Percentiles rank a stretch among this genome's conserved stretches.
Conservation (phyloP, 2,329 filamentous ascomycete genomes). For the Scytalidium lignicola region DNA sequence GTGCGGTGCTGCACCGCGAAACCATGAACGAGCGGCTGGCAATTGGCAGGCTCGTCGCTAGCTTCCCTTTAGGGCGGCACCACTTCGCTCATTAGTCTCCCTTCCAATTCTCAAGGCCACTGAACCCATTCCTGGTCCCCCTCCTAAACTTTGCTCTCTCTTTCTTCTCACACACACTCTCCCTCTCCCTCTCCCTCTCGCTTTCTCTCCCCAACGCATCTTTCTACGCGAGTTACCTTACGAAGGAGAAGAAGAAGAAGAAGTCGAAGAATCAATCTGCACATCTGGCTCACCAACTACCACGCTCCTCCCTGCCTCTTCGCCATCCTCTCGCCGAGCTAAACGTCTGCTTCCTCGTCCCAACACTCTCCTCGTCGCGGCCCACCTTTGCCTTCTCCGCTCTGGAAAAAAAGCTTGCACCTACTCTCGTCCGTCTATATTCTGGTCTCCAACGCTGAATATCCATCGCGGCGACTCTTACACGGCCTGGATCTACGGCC, state of each 20-base stretch:
- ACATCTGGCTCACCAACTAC: not conserved
- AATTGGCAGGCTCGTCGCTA: no score
- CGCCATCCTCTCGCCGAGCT: no score
- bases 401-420: not conserved
- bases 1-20: no score
- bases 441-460: not conserved
- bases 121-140: not conserved
- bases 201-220: not conserved
- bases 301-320: no score
- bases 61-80: no score
- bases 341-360: not conserved
- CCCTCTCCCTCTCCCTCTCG: slow-evolving; percentile 1
- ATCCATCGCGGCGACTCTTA: not conserved
- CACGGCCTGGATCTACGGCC: no score
- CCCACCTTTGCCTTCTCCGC: not conserved
- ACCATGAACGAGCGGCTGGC: no score
- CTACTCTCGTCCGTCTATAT: not conserved
- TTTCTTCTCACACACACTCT: slow-evolving; percentile 1
- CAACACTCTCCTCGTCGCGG: not conserved
- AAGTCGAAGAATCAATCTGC: not conserved
- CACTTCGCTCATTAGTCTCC: no score
- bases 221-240: not conserved
- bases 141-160: not conserved
- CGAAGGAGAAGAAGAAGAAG: not conserved
- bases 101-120: no score